A percentile compares a stretch with the other conserved stretches of the same genome.
phyloP scores from a whole-genome alignment of 331 rosid species.

The Quercus lobata region DNA sequence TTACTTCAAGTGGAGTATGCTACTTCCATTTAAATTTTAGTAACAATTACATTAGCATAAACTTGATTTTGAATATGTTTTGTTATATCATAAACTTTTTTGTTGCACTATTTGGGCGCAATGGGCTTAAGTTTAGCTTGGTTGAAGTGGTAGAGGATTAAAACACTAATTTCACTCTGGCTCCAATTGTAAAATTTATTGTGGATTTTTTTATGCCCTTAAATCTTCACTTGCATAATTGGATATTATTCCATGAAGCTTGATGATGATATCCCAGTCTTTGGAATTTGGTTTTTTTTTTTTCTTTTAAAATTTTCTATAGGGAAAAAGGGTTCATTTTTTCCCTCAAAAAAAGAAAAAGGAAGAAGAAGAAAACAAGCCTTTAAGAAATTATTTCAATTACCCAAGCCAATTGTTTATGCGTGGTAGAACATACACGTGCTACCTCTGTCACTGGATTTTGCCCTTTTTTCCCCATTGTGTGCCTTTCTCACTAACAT shows the following conservation, averaged over 20 bases:
- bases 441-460: slow-evolving; percentile 10
- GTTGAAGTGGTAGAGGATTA: neutral
- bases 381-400: neutral
- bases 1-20: neutral
- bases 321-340: no score
- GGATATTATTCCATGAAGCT: neutral
- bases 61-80: neutral
- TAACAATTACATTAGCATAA: neutral
- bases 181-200: neutral
- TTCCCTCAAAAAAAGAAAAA: no score
- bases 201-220: neutral
- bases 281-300: neutral
- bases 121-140: neutral
- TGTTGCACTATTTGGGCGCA: neutral
- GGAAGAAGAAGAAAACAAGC: neutral
- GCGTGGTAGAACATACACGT: neutral
- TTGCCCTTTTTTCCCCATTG: neutral
- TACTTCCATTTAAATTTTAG: neutral
- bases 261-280: neutral
- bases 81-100: neutral
- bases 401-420: neutral
- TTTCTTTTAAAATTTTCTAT: neutral
- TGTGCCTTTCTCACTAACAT: neutral
- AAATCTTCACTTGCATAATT: neutral
- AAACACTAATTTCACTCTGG: neutral